Base-by-base conservation (phyloP, 768 basidiomycete species). In the Trametes cingulata region DNA sequence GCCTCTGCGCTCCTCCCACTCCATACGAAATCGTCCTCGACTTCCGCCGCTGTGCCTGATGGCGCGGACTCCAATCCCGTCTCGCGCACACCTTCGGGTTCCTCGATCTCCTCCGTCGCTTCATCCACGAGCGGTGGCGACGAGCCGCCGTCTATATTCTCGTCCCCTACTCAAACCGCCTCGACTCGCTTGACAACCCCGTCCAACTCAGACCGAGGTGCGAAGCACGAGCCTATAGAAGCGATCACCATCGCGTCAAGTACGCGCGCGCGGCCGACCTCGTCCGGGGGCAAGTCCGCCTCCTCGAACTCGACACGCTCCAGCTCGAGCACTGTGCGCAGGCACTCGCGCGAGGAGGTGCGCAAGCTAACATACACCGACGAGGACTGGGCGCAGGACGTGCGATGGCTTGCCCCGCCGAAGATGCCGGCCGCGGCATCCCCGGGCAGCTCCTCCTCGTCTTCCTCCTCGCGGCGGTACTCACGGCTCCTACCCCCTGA, bases 331-430 rank as follows among this genome's bases (percentile, higher is more conserved):
- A 61, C 45, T n/a, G 56, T 46, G 7, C 62, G 52, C 33, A 48
- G 49, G 22, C 57, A 43, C 2, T 24, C 57, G 22, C 51, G 39
- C 42, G 47, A 55, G 20, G 29, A 61, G 62, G 46, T 55, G 47
- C 64, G 25, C 47, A 68, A 61, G 50, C 60, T 57, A 56, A 67
- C 51, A 15, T 65, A 78, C 68, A 80, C 79, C 3, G 81, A 84
- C 66, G 78, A 84, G 52, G 82, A 87, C 64, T 90, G 86, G 88
- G 81, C 84, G 13, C 82, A 80, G 62, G 87, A 90, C 50, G 82
- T 87, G 17, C 79, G 85, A 35, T 88, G 84, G 85, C 82, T 90
- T 29, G 80, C 75, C 51, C 69, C 81, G 39, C 69, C 72, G 22
- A 60, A 36, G 41, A 59, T 60, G 56, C 57, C 58, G 36, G 60